phyloP scores from a whole-genome alignment of 306 rosid genomes.

The Lithocarpus polystachyus region DNA sequence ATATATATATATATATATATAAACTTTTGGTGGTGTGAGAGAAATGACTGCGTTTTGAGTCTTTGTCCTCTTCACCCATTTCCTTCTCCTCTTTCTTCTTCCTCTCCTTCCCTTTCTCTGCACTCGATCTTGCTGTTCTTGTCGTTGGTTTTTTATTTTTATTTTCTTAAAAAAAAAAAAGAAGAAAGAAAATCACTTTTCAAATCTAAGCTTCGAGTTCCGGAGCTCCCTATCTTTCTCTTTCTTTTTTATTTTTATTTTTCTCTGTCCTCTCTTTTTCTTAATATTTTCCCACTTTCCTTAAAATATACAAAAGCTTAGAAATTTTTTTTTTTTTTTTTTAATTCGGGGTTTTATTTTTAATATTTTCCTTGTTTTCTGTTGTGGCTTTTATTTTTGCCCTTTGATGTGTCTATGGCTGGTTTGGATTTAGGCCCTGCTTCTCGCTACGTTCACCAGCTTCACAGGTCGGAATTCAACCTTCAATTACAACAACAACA shows the following conservation, averaged over 20 bases:
- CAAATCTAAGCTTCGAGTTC: conserved; percentile 22
- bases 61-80: conserved; percentile 15
- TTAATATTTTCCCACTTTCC: conserved; percentile 36
- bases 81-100: background rate
- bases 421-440: conserved; percentile 87
- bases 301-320: conserved; percentile 44
- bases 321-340: background rate
- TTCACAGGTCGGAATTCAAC: conserved; percentile 59
- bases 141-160: conserved; percentile 11
- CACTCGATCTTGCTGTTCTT: conserved; percentile 35
- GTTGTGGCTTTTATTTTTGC: conserved; percentile 39
- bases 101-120: conserved; percentile 48
- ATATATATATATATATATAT: conserved; percentile 27
- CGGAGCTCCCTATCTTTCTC: background rate
- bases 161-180: background rate
- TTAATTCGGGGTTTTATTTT: conserved; percentile 23
- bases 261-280: conserved; percentile 2
- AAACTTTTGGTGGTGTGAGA: conserved; percentile 42
- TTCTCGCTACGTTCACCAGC: conserved; percentile 63
- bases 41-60: conserved; percentile 59
- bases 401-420: conserved; percentile 70
- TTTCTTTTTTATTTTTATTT: background rate
- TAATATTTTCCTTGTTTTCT: conserved; percentile 62
- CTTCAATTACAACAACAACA: conserved; percentile 33
- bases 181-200: background rate